These are phyloP conservation scores for Fraxinus baroniana DNA, from an alignment of 305 asterid genomes.

Conservation along the genomic window DNA sequence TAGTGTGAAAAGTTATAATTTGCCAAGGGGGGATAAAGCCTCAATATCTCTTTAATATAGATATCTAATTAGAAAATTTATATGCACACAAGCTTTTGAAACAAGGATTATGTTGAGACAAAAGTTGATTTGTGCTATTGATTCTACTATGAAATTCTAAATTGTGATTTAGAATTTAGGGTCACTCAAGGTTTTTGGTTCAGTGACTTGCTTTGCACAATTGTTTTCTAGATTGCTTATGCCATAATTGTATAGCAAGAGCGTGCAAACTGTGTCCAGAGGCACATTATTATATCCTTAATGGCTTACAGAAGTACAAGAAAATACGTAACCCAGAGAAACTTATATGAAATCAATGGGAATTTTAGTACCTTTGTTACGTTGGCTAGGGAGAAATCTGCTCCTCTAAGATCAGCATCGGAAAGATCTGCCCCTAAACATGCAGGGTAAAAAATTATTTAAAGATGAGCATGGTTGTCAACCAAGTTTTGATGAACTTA, in stretches of 20 bases:
- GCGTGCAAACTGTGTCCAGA: neutral
- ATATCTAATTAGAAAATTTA: too few relatives aligned
- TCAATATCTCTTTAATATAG: neutral
- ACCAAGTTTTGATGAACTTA: neutral
- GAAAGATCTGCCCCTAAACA: constrained; percentile 88
- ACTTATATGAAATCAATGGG: neutral
- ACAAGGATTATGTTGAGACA: neutral
- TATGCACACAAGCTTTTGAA: neutral
- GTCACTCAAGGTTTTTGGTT: neutral
- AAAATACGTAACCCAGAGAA: neutral
- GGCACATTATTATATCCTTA: neutral
- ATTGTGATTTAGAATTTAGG: neutral
- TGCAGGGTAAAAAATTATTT: neutral
- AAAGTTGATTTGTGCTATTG: neutral
- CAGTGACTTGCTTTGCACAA: neutral
- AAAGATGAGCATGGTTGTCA: neutral
- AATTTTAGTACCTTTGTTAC: constrained; percentile 66
- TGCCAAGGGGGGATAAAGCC: neutral
- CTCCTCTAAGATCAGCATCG: constrained; percentile 92
- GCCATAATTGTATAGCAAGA: neutral
- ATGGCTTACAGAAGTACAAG: neutral
- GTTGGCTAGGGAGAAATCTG: constrained; percentile 87
- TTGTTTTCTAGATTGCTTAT: neutral
- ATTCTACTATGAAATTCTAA: neutral
- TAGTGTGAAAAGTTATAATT: neutral